These are phyloP conservation scores for Clavariopsis aquatica DNA, from an alignment of 495 filamentous ascomycete genomes.

Conservation along the genomic window DNA sequence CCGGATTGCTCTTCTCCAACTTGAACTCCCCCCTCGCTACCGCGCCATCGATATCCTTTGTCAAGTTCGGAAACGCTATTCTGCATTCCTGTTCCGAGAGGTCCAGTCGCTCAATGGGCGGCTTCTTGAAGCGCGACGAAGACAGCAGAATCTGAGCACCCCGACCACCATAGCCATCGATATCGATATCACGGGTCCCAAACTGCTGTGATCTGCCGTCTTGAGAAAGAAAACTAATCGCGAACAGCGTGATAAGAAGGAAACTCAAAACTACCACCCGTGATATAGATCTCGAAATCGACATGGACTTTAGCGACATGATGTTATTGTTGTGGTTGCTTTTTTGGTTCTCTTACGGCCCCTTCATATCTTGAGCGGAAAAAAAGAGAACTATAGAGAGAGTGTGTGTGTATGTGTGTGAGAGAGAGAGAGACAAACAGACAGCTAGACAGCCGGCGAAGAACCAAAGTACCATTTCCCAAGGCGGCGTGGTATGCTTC, in stretches of 20 bases:
- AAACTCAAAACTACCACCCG: neutral
- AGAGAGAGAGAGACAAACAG: neutral
- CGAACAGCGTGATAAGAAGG: neutral
- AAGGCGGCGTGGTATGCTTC: neutral
- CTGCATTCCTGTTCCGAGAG: constrained; percentile 14
- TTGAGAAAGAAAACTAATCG: neutral
- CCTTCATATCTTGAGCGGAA: no score
- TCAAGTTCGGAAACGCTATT: neutral
- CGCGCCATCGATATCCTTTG: neutral
- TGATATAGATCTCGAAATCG: neutral
- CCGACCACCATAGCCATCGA: no score
- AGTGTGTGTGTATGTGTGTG: neutral
- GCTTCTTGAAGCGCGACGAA: neutral
- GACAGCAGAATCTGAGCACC: neutral
- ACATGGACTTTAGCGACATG: neutral
- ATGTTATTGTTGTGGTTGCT: no score
- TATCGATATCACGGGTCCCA: neutral
- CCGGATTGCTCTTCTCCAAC: constrained; percentile 11
- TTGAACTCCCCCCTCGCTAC: constrained; percentile 7
- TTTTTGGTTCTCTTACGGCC: no score
- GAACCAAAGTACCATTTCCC: neutral
- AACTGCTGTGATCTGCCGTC: neutral
- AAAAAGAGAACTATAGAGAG: neutral
- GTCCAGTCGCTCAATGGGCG: neutral
- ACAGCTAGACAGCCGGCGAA: neutral